phyloP scores from a whole-genome alignment of 352 stramenopile genomes.

The Phytophthora capsici region DNA sequence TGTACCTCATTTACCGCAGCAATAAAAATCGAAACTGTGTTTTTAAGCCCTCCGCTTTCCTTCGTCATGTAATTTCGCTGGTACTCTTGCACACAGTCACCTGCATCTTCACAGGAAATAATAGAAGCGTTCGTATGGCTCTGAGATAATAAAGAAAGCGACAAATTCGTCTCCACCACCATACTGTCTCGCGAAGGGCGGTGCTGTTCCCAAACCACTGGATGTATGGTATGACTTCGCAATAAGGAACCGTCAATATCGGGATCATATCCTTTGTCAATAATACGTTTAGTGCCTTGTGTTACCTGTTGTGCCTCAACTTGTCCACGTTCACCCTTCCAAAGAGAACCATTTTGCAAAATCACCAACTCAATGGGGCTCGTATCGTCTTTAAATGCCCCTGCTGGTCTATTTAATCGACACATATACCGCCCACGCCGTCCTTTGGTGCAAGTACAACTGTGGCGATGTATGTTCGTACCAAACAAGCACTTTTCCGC shows the following conservation, averaged over 20 bases:
- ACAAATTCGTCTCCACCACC: constrained; percentile 14
- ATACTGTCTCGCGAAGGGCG: not conserved
- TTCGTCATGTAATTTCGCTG: constrained; percentile 10
- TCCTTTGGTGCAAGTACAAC: constrained; percentile 3
- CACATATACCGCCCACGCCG: not conserved
- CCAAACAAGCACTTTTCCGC: not conserved
- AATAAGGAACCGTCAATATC: not conserved
- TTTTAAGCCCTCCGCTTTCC: not conserved
- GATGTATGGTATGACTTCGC: not conserved
- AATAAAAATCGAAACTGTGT: not conserved
- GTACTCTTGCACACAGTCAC: constrained; percentile 12
- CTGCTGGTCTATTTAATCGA: not conserved
- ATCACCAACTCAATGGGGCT: not conserved
- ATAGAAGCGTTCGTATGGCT: constrained; percentile 11
- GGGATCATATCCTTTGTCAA: not conserved
- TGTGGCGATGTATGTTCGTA: constrained; percentile 1
- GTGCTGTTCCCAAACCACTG: constrained; percentile 1
- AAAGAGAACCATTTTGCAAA: not conserved
- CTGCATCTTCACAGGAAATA: constrained; percentile 3
- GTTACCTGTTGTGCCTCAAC: not conserved
- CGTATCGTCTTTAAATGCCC: not conserved
- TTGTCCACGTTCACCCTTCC: not conserved
- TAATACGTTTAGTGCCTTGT: not conserved
- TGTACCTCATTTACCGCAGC: not conserved
- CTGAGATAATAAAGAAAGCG: not conserved